Evolutionary conservation across 306 rosid genomes (phyloP), one percentile per base, ranked within the genome.

Genomic region (Vachellia pachyceras): DNA sequence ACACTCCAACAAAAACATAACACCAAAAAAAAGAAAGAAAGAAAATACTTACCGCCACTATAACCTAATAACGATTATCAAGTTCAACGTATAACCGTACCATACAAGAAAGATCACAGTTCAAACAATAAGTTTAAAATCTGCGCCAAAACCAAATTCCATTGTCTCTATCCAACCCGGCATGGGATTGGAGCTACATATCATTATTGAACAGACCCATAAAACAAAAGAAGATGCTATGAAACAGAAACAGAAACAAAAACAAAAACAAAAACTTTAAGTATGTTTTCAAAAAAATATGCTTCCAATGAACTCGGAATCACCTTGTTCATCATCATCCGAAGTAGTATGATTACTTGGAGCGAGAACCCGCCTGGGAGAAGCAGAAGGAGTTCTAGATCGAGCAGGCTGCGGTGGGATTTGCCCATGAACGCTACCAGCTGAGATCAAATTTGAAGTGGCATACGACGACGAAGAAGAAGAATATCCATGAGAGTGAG

Each of bases 281-380:
- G 5, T 0, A 7, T 6, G 12, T 39, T 0, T 36, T 74, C 54
- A 12, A 36, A 74, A 36, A 11, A 74, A 29, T 36, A 14, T 61
- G 23, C n/a, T 5, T 36, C 39, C 4, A 75, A 6, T n/a, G 29
- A 75, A 75, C 69, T 39, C 15, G 12, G 7, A 46, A 18, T 25
- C 25, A 89, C 95, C 91, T 85, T 84, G 77, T 4, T 89, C 89
- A 79, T 85, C 82, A 70, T 84, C 75, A 41, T 79, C 46, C 2
- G 88, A 87, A 73, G 50, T 12, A 50, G 86, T 67, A 44, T 88
- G 83, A 73, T 69, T 33, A 35, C n/a, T 81, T 8, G 91, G 88
- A 64, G 84, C 79, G 77, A 87, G 83, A 65, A 86, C 82, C 79
- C 91, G 90, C 69, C 89, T 75, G 25, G 92, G 72, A 69, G 74